These are phyloP conservation scores for Pyrenophora seminiperda DNA, from an alignment of 2,329 filamentous ascomycete species.

Conservation along the genomic window DNA sequence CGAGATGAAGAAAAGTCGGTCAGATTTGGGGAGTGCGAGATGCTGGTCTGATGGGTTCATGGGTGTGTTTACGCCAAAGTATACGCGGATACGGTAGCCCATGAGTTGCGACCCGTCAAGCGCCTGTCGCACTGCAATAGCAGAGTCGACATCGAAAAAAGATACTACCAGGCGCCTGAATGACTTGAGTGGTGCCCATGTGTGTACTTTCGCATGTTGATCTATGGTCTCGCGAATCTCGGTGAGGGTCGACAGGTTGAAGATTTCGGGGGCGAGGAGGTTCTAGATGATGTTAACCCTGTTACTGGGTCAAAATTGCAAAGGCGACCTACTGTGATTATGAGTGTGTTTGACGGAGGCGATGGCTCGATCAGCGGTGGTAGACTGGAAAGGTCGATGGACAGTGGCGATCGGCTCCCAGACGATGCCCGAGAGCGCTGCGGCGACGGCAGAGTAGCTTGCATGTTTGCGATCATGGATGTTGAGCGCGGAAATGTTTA, in stretches of 20 bases:
- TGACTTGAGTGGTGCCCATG: conserved; percentile 79
- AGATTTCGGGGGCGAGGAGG: conserved; percentile 73
- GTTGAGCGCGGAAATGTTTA: conserved; percentile 12
- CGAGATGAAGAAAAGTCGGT: conserved; percentile 70
- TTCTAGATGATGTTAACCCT: conserved; percentile 54
- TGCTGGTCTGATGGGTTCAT: conserved; percentile 48
- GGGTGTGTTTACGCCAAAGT: conserved; percentile 48
- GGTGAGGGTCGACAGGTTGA: conserved; percentile 73
- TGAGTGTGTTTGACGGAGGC: conserved; percentile 79
- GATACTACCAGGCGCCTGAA: conserved; percentile 82
- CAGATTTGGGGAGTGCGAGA: conserved; percentile 56
- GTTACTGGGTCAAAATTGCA: neutral
- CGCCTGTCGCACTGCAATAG: conserved; percentile 70
- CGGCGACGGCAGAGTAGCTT: conserved; percentile 38
- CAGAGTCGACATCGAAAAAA: conserved; percentile 72
- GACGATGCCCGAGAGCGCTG: conserved; percentile 45
- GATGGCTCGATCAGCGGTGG: conserved; percentile 73
- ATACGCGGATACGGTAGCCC: conserved; percentile 59
- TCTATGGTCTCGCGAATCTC: conserved; percentile 74
- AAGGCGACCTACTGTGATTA: conserved; percentile 65
- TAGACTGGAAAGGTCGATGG: conserved; percentile 74
- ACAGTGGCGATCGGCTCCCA: conserved; percentile 58
- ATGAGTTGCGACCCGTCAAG: conserved; percentile 77
- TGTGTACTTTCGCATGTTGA: conserved; percentile 72
- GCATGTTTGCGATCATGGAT: conserved; percentile 37